Conservation (phyloP, 129 eudicot genomes). For the Flaveria ramosissima region DNA sequence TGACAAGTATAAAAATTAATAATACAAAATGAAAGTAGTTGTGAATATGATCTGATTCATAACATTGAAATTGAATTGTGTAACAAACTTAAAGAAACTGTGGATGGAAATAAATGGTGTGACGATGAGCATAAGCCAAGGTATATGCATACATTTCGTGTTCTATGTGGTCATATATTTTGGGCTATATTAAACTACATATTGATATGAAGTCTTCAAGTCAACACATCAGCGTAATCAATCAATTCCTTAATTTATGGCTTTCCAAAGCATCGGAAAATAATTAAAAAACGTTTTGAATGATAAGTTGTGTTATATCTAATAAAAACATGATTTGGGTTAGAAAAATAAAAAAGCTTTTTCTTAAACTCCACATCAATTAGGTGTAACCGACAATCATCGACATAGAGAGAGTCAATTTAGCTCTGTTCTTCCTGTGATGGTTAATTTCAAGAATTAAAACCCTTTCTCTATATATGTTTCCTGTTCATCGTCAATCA, state of each 20-base stretch:
- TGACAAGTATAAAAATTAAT: not conserved
- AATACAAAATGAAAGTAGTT: not conserved
- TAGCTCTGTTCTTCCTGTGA: constrained; percentile 11
- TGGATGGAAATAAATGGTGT: not conserved
- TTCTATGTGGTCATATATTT: not conserved
- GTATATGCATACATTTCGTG: not conserved
- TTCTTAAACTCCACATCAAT: too few species aligned
- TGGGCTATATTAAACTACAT: not conserved
- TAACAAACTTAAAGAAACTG: not conserved
- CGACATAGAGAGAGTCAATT: constrained; percentile 15
- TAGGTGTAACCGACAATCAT: constrained; percentile 38
- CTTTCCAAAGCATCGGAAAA: not conserved
- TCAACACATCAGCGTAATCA: not conserved
- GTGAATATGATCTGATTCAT: not conserved
- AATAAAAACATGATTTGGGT: not conserved
- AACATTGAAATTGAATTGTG: not conserved
- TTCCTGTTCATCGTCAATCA: constrained; percentile 14
- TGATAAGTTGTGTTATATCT: not conserved
- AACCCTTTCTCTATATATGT: constrained; percentile 3
- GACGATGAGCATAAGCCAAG: not conserved
- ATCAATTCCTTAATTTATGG: not conserved
- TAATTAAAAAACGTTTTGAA: not conserved
- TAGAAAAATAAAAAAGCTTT: not conserved
- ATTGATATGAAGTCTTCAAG: not conserved
- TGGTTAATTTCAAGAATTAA: constrained; percentile 17